A percentile compares a stretch with the other conserved stretches of the same genome.
phyloP scores from a whole-genome alignment of 1,139 yeast species.

The Starmera stellimalicola region DNA sequence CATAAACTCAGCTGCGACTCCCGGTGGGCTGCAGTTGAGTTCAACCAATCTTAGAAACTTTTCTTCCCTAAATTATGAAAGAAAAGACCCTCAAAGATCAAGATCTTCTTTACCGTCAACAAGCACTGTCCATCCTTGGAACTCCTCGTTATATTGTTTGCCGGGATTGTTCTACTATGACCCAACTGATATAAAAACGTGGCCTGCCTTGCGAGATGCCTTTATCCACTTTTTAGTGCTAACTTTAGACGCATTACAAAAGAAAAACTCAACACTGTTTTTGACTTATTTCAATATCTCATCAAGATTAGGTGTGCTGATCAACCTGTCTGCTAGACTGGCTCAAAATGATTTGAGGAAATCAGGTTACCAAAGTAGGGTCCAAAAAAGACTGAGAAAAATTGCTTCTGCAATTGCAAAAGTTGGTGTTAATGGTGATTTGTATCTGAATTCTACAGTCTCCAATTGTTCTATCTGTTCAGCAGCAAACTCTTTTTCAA shows the following conservation, averaged over 20 bases:
- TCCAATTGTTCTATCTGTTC: too few species aligned
- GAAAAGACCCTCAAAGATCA: slow-evolving; percentile 8
- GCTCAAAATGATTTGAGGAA: slow-evolving; percentile 39
- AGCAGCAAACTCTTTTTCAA: not conserved
- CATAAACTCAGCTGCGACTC: too few species aligned
- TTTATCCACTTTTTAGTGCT: slow-evolving; percentile 38
- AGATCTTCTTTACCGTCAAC: slow-evolving; percentile 11
- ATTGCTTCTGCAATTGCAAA: slow-evolving; percentile 47
- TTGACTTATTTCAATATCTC: slow-evolving; percentile 41
- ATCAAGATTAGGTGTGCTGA: slow-evolving; percentile 36
- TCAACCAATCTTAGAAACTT: slow-evolving; percentile 6
- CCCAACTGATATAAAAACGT: slow-evolving; percentile 45
- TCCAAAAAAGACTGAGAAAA: slow-evolving; percentile 39
- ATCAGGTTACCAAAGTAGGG: slow-evolving; percentile 35
- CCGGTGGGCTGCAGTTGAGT: too few species aligned
- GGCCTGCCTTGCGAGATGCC: slow-evolving; percentile 44
- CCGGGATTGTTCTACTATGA: slow-evolving; percentile 44
- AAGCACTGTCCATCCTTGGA: slow-evolving; percentile 19
- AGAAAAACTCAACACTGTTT: slow-evolving; percentile 40
- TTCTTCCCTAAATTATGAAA: slow-evolving; percentile 9
- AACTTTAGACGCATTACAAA: slow-evolving; percentile 38
- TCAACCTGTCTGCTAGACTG: slow-evolving; percentile 43
- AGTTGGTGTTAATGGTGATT: slow-evolving; percentile 47
- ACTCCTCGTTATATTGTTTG: slow-evolving; percentile 16
- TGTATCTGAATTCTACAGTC: slow-evolving; percentile 31